phyloP scores from a whole-genome alignment of 192 early-diverging fungal genomes.

The Neocallimastix lanati region DNA sequence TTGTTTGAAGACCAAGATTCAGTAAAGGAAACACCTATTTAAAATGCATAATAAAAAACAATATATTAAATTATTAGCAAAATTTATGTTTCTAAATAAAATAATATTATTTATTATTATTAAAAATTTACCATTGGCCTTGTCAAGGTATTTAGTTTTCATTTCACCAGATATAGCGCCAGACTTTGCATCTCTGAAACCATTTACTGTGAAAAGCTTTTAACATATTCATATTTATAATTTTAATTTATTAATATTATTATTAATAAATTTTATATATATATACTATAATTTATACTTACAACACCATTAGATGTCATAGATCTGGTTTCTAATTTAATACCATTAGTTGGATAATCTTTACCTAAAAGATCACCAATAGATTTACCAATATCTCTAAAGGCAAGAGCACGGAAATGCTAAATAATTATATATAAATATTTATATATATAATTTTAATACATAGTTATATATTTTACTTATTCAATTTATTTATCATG shows the following conservation, averaged over 20 bases:
- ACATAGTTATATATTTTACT: no score
- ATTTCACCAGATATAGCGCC: conserved; percentile 87
- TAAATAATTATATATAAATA: no score
- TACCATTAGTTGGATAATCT: conserved; percentile 83
- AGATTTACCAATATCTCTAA: conserved; percentile 85
- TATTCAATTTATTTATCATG: no score
- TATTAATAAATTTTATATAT: background rate
- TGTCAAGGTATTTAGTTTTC: conserved; percentile 95
- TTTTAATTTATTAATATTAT: background rate
- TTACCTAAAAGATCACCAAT: conserved; percentile 89
- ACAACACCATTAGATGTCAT: conserved; percentile 87
- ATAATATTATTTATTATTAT: background rate
- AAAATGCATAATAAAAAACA: background rate
- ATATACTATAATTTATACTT: no score
- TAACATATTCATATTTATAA: background rate
- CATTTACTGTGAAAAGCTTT: conserved; percentile 88
- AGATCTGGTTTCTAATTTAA: conserved; percentile 97
- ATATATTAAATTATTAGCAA: background rate
- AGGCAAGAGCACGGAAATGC: conserved; percentile 37
- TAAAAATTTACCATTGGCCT: conserved; percentile 56
- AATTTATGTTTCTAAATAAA: background rate
- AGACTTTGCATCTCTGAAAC: conserved; percentile 83
- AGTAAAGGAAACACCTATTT: conserved; percentile 63
- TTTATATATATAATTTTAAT: no score
- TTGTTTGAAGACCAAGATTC: conserved; percentile 94